Base-by-base conservation (phyloP, 306 rosid genomes). In the Rosa lucieae region DNA sequence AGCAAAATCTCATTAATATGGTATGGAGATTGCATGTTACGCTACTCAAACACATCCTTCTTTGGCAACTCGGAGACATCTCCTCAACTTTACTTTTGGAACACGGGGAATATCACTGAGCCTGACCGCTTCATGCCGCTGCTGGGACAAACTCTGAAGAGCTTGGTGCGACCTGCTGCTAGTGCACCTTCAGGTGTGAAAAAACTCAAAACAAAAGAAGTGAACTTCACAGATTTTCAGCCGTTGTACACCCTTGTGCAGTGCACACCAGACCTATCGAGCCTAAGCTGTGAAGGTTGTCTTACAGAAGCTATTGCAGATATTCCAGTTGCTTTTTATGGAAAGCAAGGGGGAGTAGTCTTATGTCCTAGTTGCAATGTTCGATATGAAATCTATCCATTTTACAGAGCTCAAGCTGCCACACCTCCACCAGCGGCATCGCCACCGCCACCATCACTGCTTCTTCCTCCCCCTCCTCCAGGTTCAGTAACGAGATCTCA, bases 1-100 rank as follows among this genome's bases (percentile, higher is more conserved):
- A 17, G 10, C 3, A 72, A 80, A 32, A 17, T 58, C 12, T 71
- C 80, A 0, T 3, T 86, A 51, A 39, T 53, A 3, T 79, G 80
- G 86, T 82, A 82, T 67, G 89, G 1, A 82, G 42, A 67, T 26
- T 86, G 86, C 78, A 40, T 42, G 39, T 9, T 86, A 2, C 84
- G 76, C 10, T 86, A 86, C 40, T 62, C 84, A 21, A 40, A 84
- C 63, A 40, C 6, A 21, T 82, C 82, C 12, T 71, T 82, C 59
- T 70, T 78, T 29, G 79, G 83, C 26, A 14, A 8, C 0, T 0
- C 73, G 55, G 39, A 6, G 14, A 11, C 0, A 0, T 0, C 32
- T 83, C 0, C 0, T 1, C 0, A 0, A 0, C 69, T 1, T 55
- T 15, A 0, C 5, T 0, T 79, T 11, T 0, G 0, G 0, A 88